Percentiles rank a stretch among this genome's conserved stretches.
Conservation (phyloP, 2,329 filamentous ascomycete species). For the Thielaviopsis euricoi region DNA sequence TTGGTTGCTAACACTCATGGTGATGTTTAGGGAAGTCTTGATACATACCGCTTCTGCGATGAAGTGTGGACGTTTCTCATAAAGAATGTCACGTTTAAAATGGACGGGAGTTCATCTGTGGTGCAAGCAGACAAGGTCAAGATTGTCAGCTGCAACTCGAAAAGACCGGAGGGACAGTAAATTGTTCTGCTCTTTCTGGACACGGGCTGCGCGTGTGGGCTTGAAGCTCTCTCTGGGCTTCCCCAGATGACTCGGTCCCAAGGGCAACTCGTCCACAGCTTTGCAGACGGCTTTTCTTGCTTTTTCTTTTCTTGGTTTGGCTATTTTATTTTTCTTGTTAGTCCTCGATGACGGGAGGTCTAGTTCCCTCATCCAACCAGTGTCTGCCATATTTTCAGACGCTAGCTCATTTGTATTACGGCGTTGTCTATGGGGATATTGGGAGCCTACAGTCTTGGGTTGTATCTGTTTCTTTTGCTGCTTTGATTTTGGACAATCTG, state of each 20-base stretch:
- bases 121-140: constrained; percentile 85
- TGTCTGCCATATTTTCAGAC: background rate
- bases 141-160: constrained; percentile 96
- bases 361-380: background rate
- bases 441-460: background rate
- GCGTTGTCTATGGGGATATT: background rate
- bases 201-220: too few relatives aligned
- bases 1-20: background rate
- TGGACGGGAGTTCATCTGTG: constrained; percentile 59
- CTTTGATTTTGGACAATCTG: background rate
- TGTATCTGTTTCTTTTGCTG: background rate
- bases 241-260: too few relatives aligned
- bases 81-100: constrained; percentile 97
- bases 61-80: constrained; percentile 99
- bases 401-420: background rate
- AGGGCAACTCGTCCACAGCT: too few relatives aligned
- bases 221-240: too few relatives aligned
- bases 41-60: constrained; percentile 98
- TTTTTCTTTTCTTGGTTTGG: too few relatives aligned
- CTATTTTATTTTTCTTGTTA: too few relatives aligned
- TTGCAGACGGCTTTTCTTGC: too few relatives aligned
- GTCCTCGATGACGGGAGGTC: background rate
- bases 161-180: constrained; percentile 34
- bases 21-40: constrained; percentile 61
- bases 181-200: background rate